These are phyloP conservation scores for Psophocarpus tetragonolobus DNA, from an alignment of 306 rosid genomes.

Conservation along the genomic window DNA sequence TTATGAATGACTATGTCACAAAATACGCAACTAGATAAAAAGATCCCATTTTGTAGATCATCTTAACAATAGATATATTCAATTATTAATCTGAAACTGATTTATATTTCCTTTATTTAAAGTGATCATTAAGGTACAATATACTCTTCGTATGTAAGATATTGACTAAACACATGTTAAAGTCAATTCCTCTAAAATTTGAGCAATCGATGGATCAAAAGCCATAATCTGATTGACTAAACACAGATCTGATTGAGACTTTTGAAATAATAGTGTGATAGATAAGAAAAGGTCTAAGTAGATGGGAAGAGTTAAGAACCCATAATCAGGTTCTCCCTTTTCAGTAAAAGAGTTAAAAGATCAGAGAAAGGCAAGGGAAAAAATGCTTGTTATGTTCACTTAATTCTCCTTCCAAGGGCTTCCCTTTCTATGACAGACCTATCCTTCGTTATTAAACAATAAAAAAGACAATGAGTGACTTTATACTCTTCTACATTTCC, in stretches of 20 bases:
- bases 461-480: neutral
- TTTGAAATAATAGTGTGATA: neutral
- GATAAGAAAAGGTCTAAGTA: no score
- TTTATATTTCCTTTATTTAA: neutral
- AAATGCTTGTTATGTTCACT: neutral
- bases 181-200: slow-evolving; percentile 17
- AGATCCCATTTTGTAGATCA: neutral
- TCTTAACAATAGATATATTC: neutral
- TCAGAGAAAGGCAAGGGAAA: neutral
- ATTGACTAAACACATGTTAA: neutral
- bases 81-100: slow-evolving; percentile 19
- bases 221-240: no score
- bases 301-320: no score
- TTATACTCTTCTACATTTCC: neutral
- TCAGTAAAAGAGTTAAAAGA: neutral
- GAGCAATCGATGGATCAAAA: neutral
- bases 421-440: neutral
- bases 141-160: neutral
- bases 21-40: slow-evolving; percentile 11
- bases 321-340: no score
- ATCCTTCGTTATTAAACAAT: neutral
- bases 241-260: neutral
- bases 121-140: slow-evolving; percentile 5
- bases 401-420: neutral
- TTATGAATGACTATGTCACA: neutral